phyloP scores from a whole-genome alignment of 805 yeast genomes.

The Suhomyces tanzawaensis region DNA sequence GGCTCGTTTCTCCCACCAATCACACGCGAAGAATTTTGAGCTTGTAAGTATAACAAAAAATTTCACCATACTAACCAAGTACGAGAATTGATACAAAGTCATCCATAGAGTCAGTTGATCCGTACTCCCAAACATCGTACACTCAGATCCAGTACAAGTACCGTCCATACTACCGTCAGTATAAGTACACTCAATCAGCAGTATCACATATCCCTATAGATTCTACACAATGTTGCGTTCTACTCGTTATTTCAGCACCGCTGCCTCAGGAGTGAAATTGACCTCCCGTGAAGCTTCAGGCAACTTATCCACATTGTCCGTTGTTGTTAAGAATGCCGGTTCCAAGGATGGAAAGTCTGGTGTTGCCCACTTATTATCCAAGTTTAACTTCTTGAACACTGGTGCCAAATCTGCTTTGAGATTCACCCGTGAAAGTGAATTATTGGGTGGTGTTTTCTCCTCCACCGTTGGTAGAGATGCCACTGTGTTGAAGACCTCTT shows the following conservation, averaged over 20 bases:
- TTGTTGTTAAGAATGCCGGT: slow-evolving; percentile 80
- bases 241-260: slow-evolving; percentile 42
- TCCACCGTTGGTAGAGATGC: slow-evolving; percentile 79
- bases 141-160: neutral
- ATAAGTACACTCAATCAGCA: neutral
- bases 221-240: slow-evolving; percentile 7
- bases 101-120: slow-evolving; percentile 5
- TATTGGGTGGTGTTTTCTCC: slow-evolving; percentile 79
- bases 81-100: neutral
- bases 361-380: slow-evolving; percentile 77
- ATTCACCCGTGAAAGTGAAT: slow-evolving; percentile 90
- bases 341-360: slow-evolving; percentile 76
- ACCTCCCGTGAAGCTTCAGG: slow-evolving; percentile 59
- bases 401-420: slow-evolving; percentile 82
- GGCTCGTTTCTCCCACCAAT: slow-evolving; percentile 11
- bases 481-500: slow-evolving; percentile 74
- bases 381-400: slow-evolving; percentile 83
- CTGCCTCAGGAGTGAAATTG: slow-evolving; percentile 45
- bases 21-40: slow-evolving; percentile 8
- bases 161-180: neutral
- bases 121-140: slow-evolving; percentile 5
- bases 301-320: slow-evolving; percentile 70
- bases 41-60: slow-evolving; percentile 4
- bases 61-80: slow-evolving; percentile 1
- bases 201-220: neutral